Percentiles rank a stretch among this genome's conserved stretches.
Evolutionary conservation across 768 basidiomycete genomes (phyloP).

Genomic region (Cystofilobasidium macerans): DNA sequence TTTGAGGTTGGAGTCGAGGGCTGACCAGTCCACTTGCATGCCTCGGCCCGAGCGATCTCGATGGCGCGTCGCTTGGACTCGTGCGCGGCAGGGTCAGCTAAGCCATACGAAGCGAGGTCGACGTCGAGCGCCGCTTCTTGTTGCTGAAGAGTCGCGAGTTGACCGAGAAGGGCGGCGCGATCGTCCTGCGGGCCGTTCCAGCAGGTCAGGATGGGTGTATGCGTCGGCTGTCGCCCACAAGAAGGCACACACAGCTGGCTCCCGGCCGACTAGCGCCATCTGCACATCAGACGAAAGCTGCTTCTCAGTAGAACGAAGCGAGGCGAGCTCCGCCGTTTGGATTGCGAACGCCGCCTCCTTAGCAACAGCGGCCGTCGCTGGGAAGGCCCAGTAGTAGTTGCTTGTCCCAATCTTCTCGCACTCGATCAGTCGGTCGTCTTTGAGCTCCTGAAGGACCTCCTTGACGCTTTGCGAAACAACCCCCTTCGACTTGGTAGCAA

Average conservation of each 20-base stretch:
- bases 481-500: conserved; percentile 32
- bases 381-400: conserved; percentile 45
- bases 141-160: conserved; percentile 45
- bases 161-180: conserved; percentile 48
- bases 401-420: conserved; percentile 70
- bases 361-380: background rate
- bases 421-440: conserved; percentile 76
- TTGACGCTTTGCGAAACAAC: conserved; percentile 77
- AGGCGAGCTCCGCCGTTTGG: conserved; percentile 3
- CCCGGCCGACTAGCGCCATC: background rate
- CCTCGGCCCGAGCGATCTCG: conserved; percentile 68
- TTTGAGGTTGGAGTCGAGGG: conserved; percentile 12
- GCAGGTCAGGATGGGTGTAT: background rate
- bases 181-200: conserved; percentile 43
- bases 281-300: background rate
- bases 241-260: conserved; percentile 5
- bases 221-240: background rate
- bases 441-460: conserved; percentile 74
- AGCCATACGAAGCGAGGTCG: conserved; percentile 67
- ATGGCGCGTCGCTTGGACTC: conserved; percentile 64
- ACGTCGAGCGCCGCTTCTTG: conserved; percentile 48
- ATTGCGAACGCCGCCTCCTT: background rate
- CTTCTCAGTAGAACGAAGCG: conserved; percentile 1
- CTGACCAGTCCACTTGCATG: conserved; percentile 79
- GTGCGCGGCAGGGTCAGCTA: conserved; percentile 70